Evolutionary conservation across 2,329 filamentous ascomycete species (phyloP), one percentile per base, ranked within the genome.

Genomic region (Metarhizium anisopliae): DNA sequence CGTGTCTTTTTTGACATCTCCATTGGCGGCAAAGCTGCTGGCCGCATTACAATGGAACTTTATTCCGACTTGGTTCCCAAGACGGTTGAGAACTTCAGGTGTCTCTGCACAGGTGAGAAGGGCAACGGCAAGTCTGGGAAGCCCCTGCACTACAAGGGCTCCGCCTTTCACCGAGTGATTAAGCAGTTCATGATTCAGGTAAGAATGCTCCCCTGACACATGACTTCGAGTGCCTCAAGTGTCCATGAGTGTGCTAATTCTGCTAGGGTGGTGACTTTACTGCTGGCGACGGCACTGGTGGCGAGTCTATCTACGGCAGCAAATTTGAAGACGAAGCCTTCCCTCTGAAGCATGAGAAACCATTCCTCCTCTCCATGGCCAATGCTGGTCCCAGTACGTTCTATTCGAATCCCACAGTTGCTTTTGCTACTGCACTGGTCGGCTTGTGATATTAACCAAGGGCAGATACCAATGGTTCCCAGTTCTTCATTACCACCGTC

Each of bases 251-350:
- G 14, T 49, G 5, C 45, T 49, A 49, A 49, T n/a, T 8, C 7
- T 7, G 4, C 16, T 30, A 96, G 77, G 92, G 94, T 68, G 93
- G 94, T 73, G 94, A 97, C 73, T 99, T 99, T 72, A 99, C 93
- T 51, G 86, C 84, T 55, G 90, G 90, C 70, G 93, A 97, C 70
- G 94, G 93, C 62, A 97, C 93, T 30, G 93, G 93, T 61, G 93
- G 93, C 67, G 94, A 97, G 77, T 94, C 89, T 61, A 97, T 99
- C 72, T 99, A 97, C 69, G 93, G 93, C 67, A 88, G 88, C 71
- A 97, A 96, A 77, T 99, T 99, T 66, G 89, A 90, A 65, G 93
- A 99, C 66, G 93, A 99, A 81, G 95, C 95, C 72, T 97, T 99
- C 68, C 82, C 89, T 54, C 76, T 87, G 68, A 92, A 95, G 80